Base-by-base conservation (phyloP, 1,284 basidiomycete species). In the Wolfiporia cocos region DNA sequence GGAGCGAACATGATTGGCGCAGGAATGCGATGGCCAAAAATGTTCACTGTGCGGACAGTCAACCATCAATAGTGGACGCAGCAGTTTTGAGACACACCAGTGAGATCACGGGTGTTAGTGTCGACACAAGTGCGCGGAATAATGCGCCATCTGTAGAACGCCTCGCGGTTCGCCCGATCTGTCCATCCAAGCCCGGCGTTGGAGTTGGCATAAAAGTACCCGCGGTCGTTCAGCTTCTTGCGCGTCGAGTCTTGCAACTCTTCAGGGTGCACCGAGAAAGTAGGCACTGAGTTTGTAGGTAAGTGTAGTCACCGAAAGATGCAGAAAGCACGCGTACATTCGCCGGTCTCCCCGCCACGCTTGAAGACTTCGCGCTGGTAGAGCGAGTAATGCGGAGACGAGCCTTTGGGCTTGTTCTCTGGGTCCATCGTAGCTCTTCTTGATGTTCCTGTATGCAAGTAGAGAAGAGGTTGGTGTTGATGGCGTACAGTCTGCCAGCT, bases 51-150 rank as follows among this genome's bases (percentile, higher is more conserved):
- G 4, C 24, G 10, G 32, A 4, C 23, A 26, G 17, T 21, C 21
- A 10, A 6, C 2, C 7, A 10, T 28, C 23, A 42, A 9, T 4
- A 11, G 11, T 20, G 12, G 6, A 26, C 17, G 22, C 12, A 33
- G 22, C 14, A 17, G 20, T 11, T 9, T 11, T 4, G n/a, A 2
- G 5, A 51, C 65, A 30, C 46, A 70, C 68, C 70, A 2, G 70
- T 71, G 5, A 76, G 62, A 47, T 79, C 74, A n/a, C 76, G 64
- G 2, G 61, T 64, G 41, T 71, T 76, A 4, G 76, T 78, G 54
- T 79, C 74, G 7, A 77, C 73, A n/a, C 77, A 67, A 63, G 78
- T 73, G 12, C 73, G 66, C 9, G 78, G 77, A 10, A 80, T 60
- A 49, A 80, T 78, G 17, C 69, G 62, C 67, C 68, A 74, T 24